Conservation (phyloP, 2,329 filamentous ascomycete species). For the Fusarium abutilonis region DNA sequence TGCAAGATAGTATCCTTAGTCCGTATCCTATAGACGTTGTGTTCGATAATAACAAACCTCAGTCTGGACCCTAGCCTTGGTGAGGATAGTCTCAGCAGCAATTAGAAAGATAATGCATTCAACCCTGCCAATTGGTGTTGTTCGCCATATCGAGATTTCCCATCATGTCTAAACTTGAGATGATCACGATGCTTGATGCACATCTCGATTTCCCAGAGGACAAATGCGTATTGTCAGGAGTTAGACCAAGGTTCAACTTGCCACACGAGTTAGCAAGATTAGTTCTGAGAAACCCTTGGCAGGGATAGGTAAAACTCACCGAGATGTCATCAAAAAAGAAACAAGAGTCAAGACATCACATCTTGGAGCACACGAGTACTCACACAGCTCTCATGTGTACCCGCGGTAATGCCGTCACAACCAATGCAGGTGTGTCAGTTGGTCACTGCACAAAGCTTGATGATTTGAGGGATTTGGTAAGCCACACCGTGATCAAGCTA, state of each 20-base stretch:
- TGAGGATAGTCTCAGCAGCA: constrained; percentile 9
- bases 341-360: constrained; percentile 3
- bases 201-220: not conserved
- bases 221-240: constrained; percentile 5
- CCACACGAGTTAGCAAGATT: not conserved
- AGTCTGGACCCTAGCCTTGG: not conserved
- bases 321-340: constrained; percentile 24
- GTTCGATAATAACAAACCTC: too few species aligned
- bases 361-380: constrained; percentile 21
- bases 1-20: not conserved
- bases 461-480: constrained; percentile 11
- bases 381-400: constrained; percentile 12
- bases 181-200: constrained; percentile 1
- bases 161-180: constrained; percentile 4
- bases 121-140: not conserved
- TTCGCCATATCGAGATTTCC: not conserved
- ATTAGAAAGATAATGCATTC: not conserved
- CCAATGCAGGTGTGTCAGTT: constrained; percentile 21
- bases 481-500: constrained; percentile 1
- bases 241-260: not conserved
- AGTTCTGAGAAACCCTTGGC: constrained; percentile 10
- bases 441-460: constrained; percentile 9
- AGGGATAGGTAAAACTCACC: constrained; percentile 20
- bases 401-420: constrained; percentile 9
- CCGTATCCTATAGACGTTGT: not conserved